Evolutionary conservation across 1,284 basidiomycete genomes (phyloP).

Genomic region (Tylopilus sp.): DNA sequence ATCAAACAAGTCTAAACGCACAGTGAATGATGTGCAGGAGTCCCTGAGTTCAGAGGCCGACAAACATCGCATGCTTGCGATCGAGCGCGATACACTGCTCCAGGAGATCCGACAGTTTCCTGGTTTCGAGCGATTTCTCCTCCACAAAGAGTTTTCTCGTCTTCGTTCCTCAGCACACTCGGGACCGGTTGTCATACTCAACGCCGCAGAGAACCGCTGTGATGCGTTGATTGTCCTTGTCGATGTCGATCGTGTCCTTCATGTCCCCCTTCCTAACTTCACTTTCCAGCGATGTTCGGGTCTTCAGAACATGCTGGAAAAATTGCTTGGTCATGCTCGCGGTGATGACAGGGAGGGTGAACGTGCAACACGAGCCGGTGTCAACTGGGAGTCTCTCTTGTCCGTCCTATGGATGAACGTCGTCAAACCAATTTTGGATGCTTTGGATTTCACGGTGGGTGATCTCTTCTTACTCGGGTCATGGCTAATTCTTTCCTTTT

Average conservation of each 20-base stretch:
- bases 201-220: background rate
- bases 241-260: too few relatives aligned
- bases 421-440: background rate
- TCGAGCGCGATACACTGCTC: too few relatives aligned
- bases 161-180: too few relatives aligned
- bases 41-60: background rate
- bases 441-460: background rate
- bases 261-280: conserved; percentile 3
- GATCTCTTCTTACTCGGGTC: background rate
- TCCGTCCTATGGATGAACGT: background rate
- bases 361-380: background rate
- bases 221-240: conserved; percentile 6
- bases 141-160: too few relatives aligned
- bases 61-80: too few relatives aligned
- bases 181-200: too few relatives aligned
- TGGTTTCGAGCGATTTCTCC: too few relatives aligned
- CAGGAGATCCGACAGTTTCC: too few relatives aligned
- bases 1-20: background rate
- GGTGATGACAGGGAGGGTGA: background rate
- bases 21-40: background rate
- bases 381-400: background rate
- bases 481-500: background rate
- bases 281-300: background rate
- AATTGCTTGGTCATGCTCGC: background rate
- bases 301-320: background rate